Percentiles rank a stretch among this genome's conserved stretches.
These are phyloP conservation scores for Sedum album DNA, from an alignment of 164 flowering plant genomes.

Conservation along the genomic window DNA sequence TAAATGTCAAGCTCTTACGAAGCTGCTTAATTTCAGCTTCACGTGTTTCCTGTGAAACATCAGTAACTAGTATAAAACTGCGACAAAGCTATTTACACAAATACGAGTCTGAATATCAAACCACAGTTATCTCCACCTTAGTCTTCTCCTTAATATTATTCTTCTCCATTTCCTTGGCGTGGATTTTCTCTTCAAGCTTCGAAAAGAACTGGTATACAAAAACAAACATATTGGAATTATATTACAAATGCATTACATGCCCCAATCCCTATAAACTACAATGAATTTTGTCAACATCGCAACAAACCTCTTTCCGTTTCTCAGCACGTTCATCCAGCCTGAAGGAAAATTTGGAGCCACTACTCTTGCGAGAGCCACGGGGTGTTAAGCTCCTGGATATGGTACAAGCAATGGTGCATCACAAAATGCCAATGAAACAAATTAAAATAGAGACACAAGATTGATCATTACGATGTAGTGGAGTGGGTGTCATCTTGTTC, in stretches of 20 bases:
- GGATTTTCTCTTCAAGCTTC: constrained; percentile 75
- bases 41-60: constrained; percentile 47
- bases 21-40: constrained; percentile 73
- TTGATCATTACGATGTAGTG: constrained; percentile 38
- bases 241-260: neutral
- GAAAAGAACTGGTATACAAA: constrained; percentile 43
- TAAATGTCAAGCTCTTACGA: constrained; percentile 75
- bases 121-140: constrained; percentile 32
- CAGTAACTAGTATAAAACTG: neutral
- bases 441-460: constrained; percentile 4
- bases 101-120: neutral
- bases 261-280: neutral
- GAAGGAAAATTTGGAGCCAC: constrained; percentile 50
- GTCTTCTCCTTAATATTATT: constrained; percentile 62
- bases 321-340: constrained; percentile 85
- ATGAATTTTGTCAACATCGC: neutral
- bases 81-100: neutral
- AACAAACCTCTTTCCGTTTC: constrained; percentile 65
- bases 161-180: constrained; percentile 68
- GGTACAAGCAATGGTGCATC: neutral
- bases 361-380: constrained; percentile 30
- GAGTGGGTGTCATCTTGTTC: constrained; percentile 57
- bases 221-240: neutral
- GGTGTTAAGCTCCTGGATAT: constrained; percentile 36
- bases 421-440: neutral